A percentile compares a stretch with the other conserved stretches of the same genome.
Evolutionary conservation across 352 stramenopile species (phyloP).

Genomic region (Phytophthora macrochlamydospora): DNA sequence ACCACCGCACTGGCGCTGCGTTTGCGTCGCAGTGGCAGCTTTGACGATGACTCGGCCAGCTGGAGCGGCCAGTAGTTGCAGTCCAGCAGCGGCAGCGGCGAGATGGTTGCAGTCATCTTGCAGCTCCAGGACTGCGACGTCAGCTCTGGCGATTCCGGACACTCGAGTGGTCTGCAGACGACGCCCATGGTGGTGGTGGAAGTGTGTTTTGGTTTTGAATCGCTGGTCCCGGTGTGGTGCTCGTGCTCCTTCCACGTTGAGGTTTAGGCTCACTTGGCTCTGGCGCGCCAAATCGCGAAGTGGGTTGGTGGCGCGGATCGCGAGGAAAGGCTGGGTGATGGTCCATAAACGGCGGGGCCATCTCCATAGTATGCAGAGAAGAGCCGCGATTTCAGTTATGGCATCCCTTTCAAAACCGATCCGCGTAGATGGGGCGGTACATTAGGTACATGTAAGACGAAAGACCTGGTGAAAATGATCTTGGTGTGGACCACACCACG

Average conservation of each 20-base stretch:
- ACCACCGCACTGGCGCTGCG: constrained; percentile 18
- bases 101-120: constrained; percentile 19
- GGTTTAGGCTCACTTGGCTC: constrained; percentile 13
- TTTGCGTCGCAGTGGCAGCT: constrained; percentile 7
- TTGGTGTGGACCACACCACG: constrained; percentile 6
- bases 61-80: constrained; percentile 10
- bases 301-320: constrained; percentile 15
- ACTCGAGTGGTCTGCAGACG: constrained; percentile 26
- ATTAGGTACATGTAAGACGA: neutral
- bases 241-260: neutral
- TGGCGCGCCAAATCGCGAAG: constrained; percentile 8
- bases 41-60: neutral
- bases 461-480: neutral
- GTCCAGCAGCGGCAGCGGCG: constrained; percentile 11
- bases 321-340: neutral
- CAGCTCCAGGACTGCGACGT: constrained; percentile 33
- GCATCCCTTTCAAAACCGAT: constrained; percentile 12
- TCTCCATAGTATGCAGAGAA: constrained; percentile 29
- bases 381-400: constrained; percentile 4
- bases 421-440: neutral
- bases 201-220: neutral
- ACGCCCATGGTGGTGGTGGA: constrained; percentile 24
- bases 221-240: neutral
- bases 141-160: constrained; percentile 18
- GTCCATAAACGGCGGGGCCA: neutral